Base-by-base conservation (phyloP, 768 basidiomycete genomes). In the Pholiota microspora region DNA sequence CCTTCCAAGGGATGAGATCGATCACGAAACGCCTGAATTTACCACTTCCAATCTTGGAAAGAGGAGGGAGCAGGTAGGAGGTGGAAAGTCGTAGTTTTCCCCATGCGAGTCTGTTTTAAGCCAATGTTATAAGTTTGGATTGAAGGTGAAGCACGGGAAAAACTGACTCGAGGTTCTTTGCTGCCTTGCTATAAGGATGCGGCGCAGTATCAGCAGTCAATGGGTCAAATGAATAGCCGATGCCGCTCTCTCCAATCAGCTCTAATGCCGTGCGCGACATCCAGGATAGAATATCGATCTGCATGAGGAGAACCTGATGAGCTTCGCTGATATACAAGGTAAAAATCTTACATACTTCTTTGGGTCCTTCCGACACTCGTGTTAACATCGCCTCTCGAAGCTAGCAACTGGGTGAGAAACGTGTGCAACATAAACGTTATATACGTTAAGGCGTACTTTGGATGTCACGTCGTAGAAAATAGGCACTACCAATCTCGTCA, bases 251-350 rank as follows among this genome's bases (percentile, higher is more conserved):
- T 2, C 77, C 78, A 47, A 81, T 74, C 47, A 80, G 66, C 55
- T 81, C 78, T 18, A 80, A 65, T 12, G 79, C 77, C n/a, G 72
- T 68, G 9, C 79, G 71, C n/a, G 73, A 61, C 61, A 70, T 69
- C 73, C 75, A 76, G 7, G 62, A 50, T 8, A 66, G 46, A 15
- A 72, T 35, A 50, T 76, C 73, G 38, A 76, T 59, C 70, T 74
- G 51, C 13, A 4, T n/a, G 29, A 12, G 21, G 15, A 49, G 42
- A 24, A 4, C 32, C 44, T 7, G 25, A 47, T 35, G 13, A 42
- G 40, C 40, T 42, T 21, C 8, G 21, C 23, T 10, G 23, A 23
- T 42, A 23, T 7, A 4, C 16, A 16, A 42, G 40, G 18, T 7
- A 42, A 16, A 15, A 35, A 4, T 7, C 34, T n/a, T 16, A 71